Conservation (phyloP, 805 yeast species). For the Hanseniaspora vineae region DNA sequence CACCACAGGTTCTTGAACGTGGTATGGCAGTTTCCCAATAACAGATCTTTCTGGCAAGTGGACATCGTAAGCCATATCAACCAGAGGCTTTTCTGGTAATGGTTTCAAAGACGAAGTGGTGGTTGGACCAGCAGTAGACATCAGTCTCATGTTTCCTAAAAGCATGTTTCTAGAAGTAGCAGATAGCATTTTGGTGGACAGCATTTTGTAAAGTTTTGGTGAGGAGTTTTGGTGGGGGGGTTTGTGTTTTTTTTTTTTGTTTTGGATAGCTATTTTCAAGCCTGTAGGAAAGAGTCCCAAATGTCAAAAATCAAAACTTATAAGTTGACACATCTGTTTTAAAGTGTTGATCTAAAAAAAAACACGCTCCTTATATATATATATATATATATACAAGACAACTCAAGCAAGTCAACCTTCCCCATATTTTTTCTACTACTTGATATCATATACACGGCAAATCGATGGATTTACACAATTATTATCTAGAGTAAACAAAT, state of each 20-base stretch:
- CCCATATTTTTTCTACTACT: constrained; percentile 1
- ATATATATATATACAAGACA: background rate
- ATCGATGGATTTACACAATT: background rate
- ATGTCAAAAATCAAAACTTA: too few species aligned
- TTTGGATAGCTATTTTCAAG: background rate
- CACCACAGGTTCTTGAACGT: constrained; percentile 23
- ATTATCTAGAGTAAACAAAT: too few species aligned
- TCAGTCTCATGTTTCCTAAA: background rate
- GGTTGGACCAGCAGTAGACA: constrained; percentile 2
- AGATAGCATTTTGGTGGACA: background rate
- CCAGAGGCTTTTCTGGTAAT: constrained; percentile 12
- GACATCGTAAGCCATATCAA: constrained; percentile 20
- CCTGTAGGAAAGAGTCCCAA: background rate
- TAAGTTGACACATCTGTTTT: too few species aligned
- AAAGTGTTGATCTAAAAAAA: too few species aligned
- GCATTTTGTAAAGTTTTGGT: background rate
- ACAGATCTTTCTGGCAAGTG: constrained; percentile 16
- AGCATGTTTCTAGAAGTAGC: too few species aligned
- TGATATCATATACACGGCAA: background rate
- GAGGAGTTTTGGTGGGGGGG: too few species aligned
- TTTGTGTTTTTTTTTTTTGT: background rate
- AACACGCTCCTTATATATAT: too few species aligned
- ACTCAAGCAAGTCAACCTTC: constrained; percentile 1
- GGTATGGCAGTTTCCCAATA: constrained; percentile 12
- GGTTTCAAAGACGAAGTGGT: constrained; percentile 3